Percentiles rank a stretch among this genome's conserved stretches.
These are phyloP conservation scores for Primulina eburnea DNA, from an alignment of 257 asterid species.

Conservation along the genomic window DNA sequence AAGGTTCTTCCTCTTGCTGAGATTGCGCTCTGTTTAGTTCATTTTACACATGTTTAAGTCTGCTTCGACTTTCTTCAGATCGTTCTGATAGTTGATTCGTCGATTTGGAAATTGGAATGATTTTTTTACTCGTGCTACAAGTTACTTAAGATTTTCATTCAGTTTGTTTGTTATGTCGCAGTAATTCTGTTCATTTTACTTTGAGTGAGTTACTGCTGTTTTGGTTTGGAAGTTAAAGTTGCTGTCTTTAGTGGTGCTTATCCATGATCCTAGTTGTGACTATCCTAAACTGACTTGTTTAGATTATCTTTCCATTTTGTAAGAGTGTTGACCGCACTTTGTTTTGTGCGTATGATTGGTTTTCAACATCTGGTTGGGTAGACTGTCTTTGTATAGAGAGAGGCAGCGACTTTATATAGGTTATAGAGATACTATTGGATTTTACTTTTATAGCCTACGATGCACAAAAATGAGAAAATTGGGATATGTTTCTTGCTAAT, in stretches of 20 bases:
- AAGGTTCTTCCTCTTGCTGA: slow-evolving; percentile 47
- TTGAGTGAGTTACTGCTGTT: slow-evolving; percentile 12
- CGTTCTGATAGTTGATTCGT: no score
- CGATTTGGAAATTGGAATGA: no score
- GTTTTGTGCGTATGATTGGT: neutral
- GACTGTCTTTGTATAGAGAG: neutral
- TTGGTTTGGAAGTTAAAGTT: neutral
- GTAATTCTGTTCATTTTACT: neutral
- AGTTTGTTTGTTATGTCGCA: neutral
- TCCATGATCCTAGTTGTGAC: slow-evolving; percentile 14
- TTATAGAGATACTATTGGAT: neutral
- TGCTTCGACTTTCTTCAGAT: no score
- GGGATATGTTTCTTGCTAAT: neutral
- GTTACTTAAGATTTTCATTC: no score
- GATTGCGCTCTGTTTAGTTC: slow-evolving; percentile 1
- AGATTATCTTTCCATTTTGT: slow-evolving; percentile 15
- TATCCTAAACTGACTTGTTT: slow-evolving; percentile 16
- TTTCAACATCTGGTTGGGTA: neutral
- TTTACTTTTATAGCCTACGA: neutral
- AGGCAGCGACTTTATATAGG: neutral
- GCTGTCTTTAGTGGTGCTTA: slow-evolving; percentile 6
- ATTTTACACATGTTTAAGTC: neutral
- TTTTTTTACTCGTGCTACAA: no score
- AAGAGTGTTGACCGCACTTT: neutral
- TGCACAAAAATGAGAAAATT: neutral